Conservation (phyloP, 371 early-diverging fungal species). For the Zopfochytrium polystomum region DNA sequence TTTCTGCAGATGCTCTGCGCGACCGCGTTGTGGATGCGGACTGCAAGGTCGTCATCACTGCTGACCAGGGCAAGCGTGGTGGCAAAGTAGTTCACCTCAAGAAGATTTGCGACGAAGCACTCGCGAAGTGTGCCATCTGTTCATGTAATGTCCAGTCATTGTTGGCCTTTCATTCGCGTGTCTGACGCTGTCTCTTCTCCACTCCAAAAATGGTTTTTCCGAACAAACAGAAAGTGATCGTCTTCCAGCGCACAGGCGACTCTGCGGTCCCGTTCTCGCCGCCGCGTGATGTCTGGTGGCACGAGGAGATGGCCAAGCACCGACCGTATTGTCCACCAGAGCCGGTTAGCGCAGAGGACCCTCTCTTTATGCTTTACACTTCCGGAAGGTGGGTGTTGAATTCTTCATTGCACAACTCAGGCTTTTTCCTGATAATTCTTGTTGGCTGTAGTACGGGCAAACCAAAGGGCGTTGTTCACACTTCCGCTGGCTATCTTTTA, state of each 20-base stretch:
- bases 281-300: constrained; percentile 85
- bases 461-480: constrained; percentile 92
- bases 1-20: constrained; percentile 79
- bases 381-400: constrained; percentile 78
- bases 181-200: too few relatives aligned
- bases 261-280: constrained; percentile 64
- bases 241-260: constrained; percentile 83
- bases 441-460: constrained; percentile 92
- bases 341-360: constrained; percentile 78
- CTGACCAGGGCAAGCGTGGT: constrained; percentile 84
- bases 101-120: constrained; percentile 86
- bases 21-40: constrained; percentile 77
- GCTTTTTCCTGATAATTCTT: too few relatives aligned
- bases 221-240: constrained; percentile 64
- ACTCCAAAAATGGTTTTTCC: constrained; percentile 3
- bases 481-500: constrained; percentile 92
- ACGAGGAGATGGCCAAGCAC: constrained; percentile 72
- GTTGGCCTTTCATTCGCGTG: too few relatives aligned
- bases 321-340: constrained; percentile 74
- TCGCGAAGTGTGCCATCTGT: too few relatives aligned
- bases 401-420: too few relatives aligned
- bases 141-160: too few relatives aligned
- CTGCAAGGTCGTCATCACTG: constrained; percentile 72
- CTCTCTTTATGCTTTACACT: constrained; percentile 92
- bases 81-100: constrained; percentile 85